Conservation (phyloP, 768 basidiomycete genomes). For the Lentinula boryana region DNA sequence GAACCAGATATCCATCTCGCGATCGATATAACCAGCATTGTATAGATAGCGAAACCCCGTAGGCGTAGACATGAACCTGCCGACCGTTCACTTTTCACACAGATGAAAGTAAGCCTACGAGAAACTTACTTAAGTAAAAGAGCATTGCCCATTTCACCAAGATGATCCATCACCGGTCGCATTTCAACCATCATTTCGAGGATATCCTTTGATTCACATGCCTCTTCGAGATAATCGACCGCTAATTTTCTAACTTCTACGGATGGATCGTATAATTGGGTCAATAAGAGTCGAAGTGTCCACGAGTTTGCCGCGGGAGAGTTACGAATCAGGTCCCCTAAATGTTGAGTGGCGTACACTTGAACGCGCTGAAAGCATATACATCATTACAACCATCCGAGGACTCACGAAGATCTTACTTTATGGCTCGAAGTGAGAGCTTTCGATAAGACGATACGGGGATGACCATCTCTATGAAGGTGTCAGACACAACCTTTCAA, state of each 20-base stretch:
- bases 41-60: slow-evolving; percentile 91
- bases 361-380: slow-evolving; percentile 63
- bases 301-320: slow-evolving; percentile 68
- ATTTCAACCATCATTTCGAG: slow-evolving; percentile 90
- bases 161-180: slow-evolving; percentile 92
- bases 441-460: slow-evolving; percentile 89
- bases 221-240: slow-evolving; percentile 83
- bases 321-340: slow-evolving; percentile 73
- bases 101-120: neutral
- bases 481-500: slow-evolving; percentile 9
- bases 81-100: neutral
- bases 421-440: slow-evolving; percentile 91
- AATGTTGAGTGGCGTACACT: slow-evolving; percentile 80
- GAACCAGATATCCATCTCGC: slow-evolving; percentile 96
- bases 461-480: slow-evolving; percentile 77
- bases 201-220: slow-evolving; percentile 78
- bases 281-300: slow-evolving; percentile 87
- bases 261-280: slow-evolving; percentile 92
- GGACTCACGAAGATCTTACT: slow-evolving; percentile 26
- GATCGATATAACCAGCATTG: slow-evolving; percentile 87
- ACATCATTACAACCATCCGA: neutral
- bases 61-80: slow-evolving; percentile 92
- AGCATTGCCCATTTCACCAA: slow-evolving; percentile 89
- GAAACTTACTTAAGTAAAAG: slow-evolving; percentile 73
- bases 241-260: slow-evolving; percentile 88